Evolutionary conservation across 805 yeast species (phyloP), one percentile per base, ranked within the genome.

Genomic region (Candida ponderosae): DNA sequence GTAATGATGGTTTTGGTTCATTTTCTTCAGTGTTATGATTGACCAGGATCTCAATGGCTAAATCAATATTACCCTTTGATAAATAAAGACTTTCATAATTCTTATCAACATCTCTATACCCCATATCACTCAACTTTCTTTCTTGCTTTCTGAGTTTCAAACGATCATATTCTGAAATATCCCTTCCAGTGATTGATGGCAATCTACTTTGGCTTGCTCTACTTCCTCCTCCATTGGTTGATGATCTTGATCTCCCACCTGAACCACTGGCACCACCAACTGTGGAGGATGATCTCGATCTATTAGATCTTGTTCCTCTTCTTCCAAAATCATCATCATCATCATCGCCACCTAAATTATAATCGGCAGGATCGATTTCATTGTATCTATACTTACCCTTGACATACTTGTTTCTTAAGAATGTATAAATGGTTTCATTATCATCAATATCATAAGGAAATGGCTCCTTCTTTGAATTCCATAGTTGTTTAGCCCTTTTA

Each of bases 381-480:
- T 53, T 51, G 37, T 51, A 53, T 41, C 64, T 57, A 44, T 70
- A 85, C 40, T 63, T 68, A 1, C 88, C 87, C n/a, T 59, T 48
- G 18, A 81, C 59, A 56, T 85, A 85, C 53, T 85, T 85, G 33
- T 80, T 77, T 44, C 81, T 66, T 32, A 85, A 59, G 59, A 62
- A 85, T 40, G 68, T 63, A 39, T 73, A 81, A 21, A 81, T 73
- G 1, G 56, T 68, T 41, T 65, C 70, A 48, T 76, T 81, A 50
- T 77, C 88, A 47, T 82, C 90, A 18, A 76, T 87, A 50, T 81
- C 89, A 41, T 57, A 78, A 8, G 93, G 93, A 50, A 81, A 82
- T 0, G 87, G 85, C 19, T 64, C 75, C 35, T 66, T 63, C 44
- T 71, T 71, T 2, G 83, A 73, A 52, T 85, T 86, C 93, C 94